Evolutionary conservation across 176 grass and related monocot genomes (phyloP), one percentile per base, ranked within the genome.

Genomic region (Poa pratensis): DNA sequence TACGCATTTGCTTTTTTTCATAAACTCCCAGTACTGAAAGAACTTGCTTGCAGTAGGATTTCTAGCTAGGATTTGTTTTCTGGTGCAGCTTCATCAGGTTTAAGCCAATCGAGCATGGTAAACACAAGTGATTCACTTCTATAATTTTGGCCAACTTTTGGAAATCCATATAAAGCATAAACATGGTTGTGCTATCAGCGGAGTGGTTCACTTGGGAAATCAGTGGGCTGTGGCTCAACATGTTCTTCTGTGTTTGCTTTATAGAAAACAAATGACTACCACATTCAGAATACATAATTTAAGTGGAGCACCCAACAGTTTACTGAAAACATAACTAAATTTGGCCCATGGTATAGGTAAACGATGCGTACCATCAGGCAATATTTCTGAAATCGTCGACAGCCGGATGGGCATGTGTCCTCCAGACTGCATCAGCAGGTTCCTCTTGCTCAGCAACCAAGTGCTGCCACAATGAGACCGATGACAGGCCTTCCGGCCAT

Each of bases 51-150:
- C 37, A 40, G 37, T 40, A 40, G 37, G 37, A 40, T 40, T 40
- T 40, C 37, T 40, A 7, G 37, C 6, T 40, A 40, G 6, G 37
- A 40, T 35, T 35, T n/a, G n/a, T n/a, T n/a, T n/a, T 37, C 35
- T 4, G 5, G 35, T 37, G 35, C 35, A 37, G 35, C 35, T 37
- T 37, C 35, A 37, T 5, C 35, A 37, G 35, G 35, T 37, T 37
- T 93, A 91, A 79, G 42, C 96, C 93, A 74, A 98, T 94, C 78
- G 90, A 88, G 64, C 83, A 95, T 83, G 96, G 96, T 61, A 98
- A 95, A 90, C 95, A 98, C 89, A 92, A 54, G 96, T 94, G 19
- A 89, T 77, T 30, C 40, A 64, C 23, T 66, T 79, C 70, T 39
- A 5, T 76, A 20, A 24, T 40, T 88, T 51, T 28, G 17, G 18